A percentile compares a stretch with the other conserved stretches of the same genome.
Evolutionary conservation across 768 basidiomycete species (phyloP).

Genomic region (Leccinum ochraceum): DNA sequence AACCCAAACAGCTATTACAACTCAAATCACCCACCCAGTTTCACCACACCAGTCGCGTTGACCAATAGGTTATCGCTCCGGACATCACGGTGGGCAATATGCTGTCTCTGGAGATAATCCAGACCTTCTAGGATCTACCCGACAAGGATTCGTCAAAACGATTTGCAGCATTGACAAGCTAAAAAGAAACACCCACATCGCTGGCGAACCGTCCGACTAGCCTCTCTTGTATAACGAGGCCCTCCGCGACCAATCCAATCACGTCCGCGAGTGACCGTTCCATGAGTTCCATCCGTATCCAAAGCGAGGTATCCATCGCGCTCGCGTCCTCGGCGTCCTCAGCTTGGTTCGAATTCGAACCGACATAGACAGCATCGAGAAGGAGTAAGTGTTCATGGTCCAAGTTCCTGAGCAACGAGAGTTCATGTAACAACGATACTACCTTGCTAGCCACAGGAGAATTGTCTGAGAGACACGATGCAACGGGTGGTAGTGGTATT

Average conservation of each 20-base stretch:
- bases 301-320: conserved; percentile 57
- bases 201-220: conserved; percentile 72
- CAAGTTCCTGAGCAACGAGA: conserved; percentile 56
- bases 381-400: conserved; percentile 62
- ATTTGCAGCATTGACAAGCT: not conserved
- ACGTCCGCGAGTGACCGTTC: conserved; percentile 85
- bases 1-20: not conserved
- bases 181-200: conserved; percentile 57
- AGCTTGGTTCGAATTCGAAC: conserved; percentile 39
- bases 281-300: conserved; percentile 92
- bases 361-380: conserved; percentile 72
- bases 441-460: conserved; percentile 57
- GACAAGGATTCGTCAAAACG: conserved; percentile 2
- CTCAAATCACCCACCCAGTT: conserved; percentile 56
- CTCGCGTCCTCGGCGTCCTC: conserved; percentile 20
- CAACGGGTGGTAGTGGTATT: conserved; percentile 54
- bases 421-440: conserved; percentile 59
- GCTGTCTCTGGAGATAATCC: conserved; percentile 60
- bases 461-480: conserved; percentile 24
- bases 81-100: conserved; percentile 81
- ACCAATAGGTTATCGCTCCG: conserved; percentile 82
- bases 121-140: conserved; percentile 64
- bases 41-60: conserved; percentile 67
- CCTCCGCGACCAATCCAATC: conserved; percentile 60
- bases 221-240: conserved; percentile 65